phyloP scores from a whole-genome alignment of 1,284 basidiomycete species.

The Chondrostereum purpureum region DNA sequence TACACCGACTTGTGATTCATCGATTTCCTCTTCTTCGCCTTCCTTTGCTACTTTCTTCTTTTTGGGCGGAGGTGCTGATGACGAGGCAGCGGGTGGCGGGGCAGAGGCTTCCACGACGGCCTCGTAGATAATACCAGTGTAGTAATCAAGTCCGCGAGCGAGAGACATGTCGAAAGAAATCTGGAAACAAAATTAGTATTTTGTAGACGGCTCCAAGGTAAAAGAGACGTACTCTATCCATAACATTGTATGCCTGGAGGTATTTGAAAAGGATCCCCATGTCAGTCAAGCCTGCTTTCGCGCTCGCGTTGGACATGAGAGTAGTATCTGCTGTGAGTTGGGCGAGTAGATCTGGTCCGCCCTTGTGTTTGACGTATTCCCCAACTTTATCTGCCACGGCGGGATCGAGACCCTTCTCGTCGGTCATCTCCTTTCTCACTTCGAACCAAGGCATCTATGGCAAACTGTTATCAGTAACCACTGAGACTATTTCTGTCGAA shows the following conservation, averaged over 20 bases:
- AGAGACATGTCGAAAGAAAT: conserved; percentile 96
- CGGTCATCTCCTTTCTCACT: conserved; percentile 94
- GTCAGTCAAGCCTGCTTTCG: conserved; percentile 84
- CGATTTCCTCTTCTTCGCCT: conserved; percentile 56
- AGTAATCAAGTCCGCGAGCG: conserved; percentile 96
- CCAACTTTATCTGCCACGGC: conserved; percentile 90
- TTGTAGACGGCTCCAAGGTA: too few species aligned
- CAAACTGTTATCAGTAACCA: not conserved
- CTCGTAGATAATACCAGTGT: conserved; percentile 99
- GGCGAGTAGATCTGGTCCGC: conserved; percentile 79
- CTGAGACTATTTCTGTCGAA: not conserved
- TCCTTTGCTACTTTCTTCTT: conserved; percentile 50
- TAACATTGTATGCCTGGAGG: conserved; percentile 75
- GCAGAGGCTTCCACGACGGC: conserved; percentile 91
- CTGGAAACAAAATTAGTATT: too few species aligned
- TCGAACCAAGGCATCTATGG: conserved; percentile 79
- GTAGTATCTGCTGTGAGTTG: conserved; percentile 64
- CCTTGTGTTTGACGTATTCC: conserved; percentile 94
- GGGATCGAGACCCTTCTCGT: conserved; percentile 88
- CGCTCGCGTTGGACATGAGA: conserved; percentile 68
- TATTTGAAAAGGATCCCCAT: conserved; percentile 87
- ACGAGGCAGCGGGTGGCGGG: conserved; percentile 67
- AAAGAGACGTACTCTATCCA: conserved; percentile 56
- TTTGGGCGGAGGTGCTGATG: conserved; percentile 31
- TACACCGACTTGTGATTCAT: conserved; percentile 91